Evolutionary conservation across 2,329 filamentous ascomycete species (phyloP).

Genomic region (Hymenoscyphus occultus): DNA sequence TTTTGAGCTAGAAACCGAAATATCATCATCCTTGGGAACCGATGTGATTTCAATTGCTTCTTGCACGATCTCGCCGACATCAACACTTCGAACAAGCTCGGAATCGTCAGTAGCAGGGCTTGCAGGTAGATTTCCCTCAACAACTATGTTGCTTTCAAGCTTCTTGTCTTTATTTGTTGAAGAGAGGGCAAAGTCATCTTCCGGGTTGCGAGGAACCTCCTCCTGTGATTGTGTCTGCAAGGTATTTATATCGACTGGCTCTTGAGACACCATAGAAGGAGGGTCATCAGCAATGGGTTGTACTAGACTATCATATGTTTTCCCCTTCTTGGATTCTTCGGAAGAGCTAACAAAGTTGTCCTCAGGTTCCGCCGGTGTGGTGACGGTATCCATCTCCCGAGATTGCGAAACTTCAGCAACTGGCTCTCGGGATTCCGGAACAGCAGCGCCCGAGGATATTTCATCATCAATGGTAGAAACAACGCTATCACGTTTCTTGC

Average conservation of each 20-base stretch:
- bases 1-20: slow-evolving; percentile 1
- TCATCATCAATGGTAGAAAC: not conserved
- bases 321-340: slow-evolving; percentile 9
- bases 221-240: not conserved
- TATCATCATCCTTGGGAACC: slow-evolving; percentile 11
- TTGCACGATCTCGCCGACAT: slow-evolving; percentile 5
- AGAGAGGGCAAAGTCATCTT: slow-evolving; percentile 14
- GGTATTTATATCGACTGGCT: not conserved
- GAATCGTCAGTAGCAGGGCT: not conserved
- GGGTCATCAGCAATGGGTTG: not conserved
- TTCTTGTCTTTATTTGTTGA: slow-evolving; percentile 39
- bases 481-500: slow-evolving; percentile 6
- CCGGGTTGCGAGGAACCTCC: slow-evolving; percentile 3
- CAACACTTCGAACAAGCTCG: not conserved
- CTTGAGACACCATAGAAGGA: not conserved
- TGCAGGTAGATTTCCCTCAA: not conserved
- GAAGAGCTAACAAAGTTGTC: slow-evolving; percentile 4
- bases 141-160: slow-evolving; percentile 16
- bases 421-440: not conserved
- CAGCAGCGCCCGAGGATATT: not conserved
- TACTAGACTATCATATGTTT: slow-evolving; percentile 10
- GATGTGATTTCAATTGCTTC: not conserved
- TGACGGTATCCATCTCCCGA: not conserved
- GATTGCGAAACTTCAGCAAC: not conserved
- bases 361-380: slow-evolving; percentile 2